These are phyloP conservation scores for Corrigiola litoralis DNA, from an alignment of 179 eudicot genomes.

Conservation along the genomic window DNA sequence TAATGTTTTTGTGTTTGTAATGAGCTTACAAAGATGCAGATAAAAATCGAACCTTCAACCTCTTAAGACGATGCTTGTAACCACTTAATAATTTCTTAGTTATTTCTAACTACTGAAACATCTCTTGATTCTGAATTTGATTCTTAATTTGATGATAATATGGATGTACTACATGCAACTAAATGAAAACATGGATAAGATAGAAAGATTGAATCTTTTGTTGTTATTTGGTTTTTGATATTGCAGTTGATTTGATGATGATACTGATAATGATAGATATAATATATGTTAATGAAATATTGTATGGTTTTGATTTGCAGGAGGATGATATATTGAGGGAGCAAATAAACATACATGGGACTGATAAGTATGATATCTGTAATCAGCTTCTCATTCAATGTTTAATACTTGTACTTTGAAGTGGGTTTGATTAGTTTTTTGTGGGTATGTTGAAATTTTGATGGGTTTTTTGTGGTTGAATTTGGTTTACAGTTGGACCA, in stretches of 20 bases:
- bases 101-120: too few species aligned
- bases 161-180: too few species aligned
- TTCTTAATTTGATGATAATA: too few species aligned
- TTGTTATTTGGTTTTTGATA: not conserved
- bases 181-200: too few species aligned
- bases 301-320: slow-evolving; percentile 39
- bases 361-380: slow-evolving; percentile 59
- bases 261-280: not conserved
- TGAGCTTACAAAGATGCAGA: too few species aligned
- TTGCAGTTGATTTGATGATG: not conserved
- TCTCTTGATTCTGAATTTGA: too few species aligned
- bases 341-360: slow-evolving; percentile 75
- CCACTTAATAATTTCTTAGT: too few species aligned
- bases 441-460: slow-evolving; percentile 13
- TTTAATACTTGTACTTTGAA: not conserved
- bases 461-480: slow-evolving; percentile 8
- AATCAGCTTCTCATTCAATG: not conserved
- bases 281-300: not conserved
- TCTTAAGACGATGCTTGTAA: too few species aligned
- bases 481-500: slow-evolving; percentile 65
- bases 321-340: slow-evolving; percentile 95
- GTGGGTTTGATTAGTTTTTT: slow-evolving; percentile 12
- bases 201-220: too few species aligned
- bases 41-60: too few species aligned
- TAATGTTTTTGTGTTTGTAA: too few species aligned